These are phyloP conservation scores for Vitellaria paradoxa DNA, from an alignment of 179 eudicot genomes.

Conservation along the genomic window DNA sequence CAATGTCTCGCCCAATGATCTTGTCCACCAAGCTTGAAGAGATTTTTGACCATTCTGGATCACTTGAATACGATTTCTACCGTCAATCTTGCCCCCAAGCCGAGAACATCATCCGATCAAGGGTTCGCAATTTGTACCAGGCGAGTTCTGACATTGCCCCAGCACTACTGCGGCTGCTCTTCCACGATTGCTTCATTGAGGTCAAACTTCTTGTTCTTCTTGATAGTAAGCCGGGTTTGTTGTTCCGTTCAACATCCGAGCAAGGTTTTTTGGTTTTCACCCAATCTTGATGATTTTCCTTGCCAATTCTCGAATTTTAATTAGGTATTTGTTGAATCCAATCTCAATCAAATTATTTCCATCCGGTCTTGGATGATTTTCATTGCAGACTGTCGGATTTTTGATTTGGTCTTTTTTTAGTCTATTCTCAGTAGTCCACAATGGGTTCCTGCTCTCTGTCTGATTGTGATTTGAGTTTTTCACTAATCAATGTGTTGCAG, in stretches of 20 bases:
- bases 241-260: not conserved
- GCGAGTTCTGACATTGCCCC: constrained; percentile 33
- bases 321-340: no score
- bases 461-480: not conserved
- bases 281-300: no score
- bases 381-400: no score
- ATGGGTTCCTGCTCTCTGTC: no score
- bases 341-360: no score
- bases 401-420: not conserved
- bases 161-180: constrained; percentile 46
- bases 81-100: constrained; percentile 49
- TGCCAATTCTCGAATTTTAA: no score
- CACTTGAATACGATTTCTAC: constrained; percentile 56
- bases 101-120: constrained; percentile 42
- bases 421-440: not conserved
- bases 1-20: not conserved
- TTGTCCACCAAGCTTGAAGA: no score
- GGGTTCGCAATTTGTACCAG: constrained; percentile 22
- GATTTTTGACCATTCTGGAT: not conserved
- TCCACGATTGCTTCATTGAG: constrained; percentile 70
- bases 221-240: constrained; percentile 8
- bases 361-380: no score
- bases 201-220: constrained; percentile 22
- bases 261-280: no score
- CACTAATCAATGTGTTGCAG: constrained; percentile 22